These are phyloP conservation scores for Scutellaria barbata DNA, from an alignment of 257 asterid species.

Conservation along the genomic window DNA sequence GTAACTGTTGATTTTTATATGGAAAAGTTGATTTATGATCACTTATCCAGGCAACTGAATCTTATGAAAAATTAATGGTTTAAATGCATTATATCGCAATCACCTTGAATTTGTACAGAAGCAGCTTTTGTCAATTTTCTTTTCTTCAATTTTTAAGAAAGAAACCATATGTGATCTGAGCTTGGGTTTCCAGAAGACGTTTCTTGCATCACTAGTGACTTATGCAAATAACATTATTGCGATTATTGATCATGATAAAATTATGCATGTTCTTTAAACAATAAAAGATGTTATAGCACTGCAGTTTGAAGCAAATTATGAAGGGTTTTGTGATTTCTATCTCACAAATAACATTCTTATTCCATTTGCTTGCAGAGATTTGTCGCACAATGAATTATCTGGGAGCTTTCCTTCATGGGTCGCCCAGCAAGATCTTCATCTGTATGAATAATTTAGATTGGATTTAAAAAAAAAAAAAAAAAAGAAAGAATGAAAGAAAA, in stretches of 20 bases:
- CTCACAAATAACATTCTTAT: slow-evolving; percentile 3
- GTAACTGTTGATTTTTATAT: background rate
- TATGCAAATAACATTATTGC: background rate
- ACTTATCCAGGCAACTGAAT: background rate
- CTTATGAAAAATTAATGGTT: background rate
- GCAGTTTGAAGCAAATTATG: background rate
- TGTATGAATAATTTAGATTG: slow-evolving; percentile 43
- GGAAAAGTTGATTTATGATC: background rate
- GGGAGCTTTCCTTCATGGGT: slow-evolving; percentile 85
- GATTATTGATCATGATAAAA: background rate
- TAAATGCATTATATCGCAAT: background rate
- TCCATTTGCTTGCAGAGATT: slow-evolving; percentile 56
- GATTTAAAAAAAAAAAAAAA: background rate
- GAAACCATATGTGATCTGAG: slow-evolving; percentile 2
- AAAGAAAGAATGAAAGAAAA: no score
- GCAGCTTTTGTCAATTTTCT: background rate
- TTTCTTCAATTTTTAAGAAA: background rate
- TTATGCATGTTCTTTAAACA: background rate
- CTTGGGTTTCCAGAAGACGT: background rate
- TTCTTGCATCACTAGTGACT: background rate
- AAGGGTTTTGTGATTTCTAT: slow-evolving; percentile 4
- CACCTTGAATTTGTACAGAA: background rate
- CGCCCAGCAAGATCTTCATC: slow-evolving; percentile 46
- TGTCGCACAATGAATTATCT: slow-evolving; percentile 72
- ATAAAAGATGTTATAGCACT: background rate